Percentiles rank a stretch among this genome's conserved stretches.
phyloP scores from a whole-genome alignment of 495 filamentous ascomycete species.

The Aspergillus steynii region DNA sequence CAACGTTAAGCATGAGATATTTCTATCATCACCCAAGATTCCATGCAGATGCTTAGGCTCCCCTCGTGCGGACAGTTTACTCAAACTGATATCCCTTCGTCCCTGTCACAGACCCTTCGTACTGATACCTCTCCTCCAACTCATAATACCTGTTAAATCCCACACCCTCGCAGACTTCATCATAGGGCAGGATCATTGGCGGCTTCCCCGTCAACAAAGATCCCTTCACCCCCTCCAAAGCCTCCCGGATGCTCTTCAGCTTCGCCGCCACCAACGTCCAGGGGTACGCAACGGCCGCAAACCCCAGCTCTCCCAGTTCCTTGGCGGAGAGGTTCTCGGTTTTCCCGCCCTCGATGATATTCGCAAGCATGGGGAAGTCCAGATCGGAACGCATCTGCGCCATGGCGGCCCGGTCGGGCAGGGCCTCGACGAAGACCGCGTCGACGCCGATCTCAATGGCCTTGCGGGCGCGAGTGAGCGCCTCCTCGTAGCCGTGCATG shows the following conservation, averaged over 20 bases:
- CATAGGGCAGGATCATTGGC: conserved; percentile 36
- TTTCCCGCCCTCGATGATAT: conserved; percentile 47
- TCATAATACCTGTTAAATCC: conserved; percentile 38
- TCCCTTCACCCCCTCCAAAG: conserved; percentile 38
- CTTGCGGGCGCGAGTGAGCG: conserved; percentile 34
- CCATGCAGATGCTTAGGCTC: too few relatives aligned
- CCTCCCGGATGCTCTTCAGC: conserved; percentile 38
- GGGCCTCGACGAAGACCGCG: conserved; percentile 43
- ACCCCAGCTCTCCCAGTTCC: conserved; percentile 39
- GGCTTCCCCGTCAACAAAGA: conserved; percentile 24
- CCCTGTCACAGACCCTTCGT: not conserved
- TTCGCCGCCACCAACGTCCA: conserved; percentile 45
- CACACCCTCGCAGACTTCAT: conserved; percentile 40
- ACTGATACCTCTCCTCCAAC: not conserved
- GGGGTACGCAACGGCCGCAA: conserved; percentile 41
- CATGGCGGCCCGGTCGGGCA: conserved; percentile 43
- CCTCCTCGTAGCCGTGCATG: conserved; percentile 42
- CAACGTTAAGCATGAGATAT: too few relatives aligned
- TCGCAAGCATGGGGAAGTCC: conserved; percentile 37
- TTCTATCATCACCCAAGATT: too few relatives aligned
- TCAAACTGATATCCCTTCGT: not conserved
- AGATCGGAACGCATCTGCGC: conserved; percentile 32
- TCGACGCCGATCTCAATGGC: conserved; percentile 41
- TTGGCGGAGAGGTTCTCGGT: conserved; percentile 42
- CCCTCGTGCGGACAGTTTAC: not conserved